phyloP scores from a whole-genome alignment of 2,329 filamentous ascomycete genomes.

The Ilyonectria robusta region DNA sequence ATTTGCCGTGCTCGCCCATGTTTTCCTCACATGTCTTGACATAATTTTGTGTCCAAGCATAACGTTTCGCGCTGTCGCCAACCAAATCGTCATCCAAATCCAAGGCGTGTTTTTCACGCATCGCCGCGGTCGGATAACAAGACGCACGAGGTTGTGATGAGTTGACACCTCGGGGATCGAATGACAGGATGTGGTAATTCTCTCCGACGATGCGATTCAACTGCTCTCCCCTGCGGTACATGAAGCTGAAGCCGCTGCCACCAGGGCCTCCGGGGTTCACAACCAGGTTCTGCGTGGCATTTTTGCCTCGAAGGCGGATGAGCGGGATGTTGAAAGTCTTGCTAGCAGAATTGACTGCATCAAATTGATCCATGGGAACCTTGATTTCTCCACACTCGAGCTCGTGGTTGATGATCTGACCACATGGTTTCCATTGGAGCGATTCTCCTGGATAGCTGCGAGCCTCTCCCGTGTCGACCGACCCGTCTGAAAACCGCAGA shows the following conservation, averaged over 20 bases:
- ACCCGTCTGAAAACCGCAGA: neutral
- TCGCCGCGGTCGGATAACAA: constrained; percentile 57
- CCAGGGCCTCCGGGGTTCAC: constrained; percentile 66
- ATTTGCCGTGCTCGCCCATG: constrained; percentile 60
- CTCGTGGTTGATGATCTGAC: constrained; percentile 51
- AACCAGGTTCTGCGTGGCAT: constrained; percentile 60
- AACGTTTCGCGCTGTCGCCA: constrained; percentile 56
- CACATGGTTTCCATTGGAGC: constrained; percentile 58
- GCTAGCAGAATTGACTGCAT: constrained; percentile 40
- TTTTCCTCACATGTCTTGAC: constrained; percentile 59
- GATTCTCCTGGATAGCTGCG: constrained; percentile 52
- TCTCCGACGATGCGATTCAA: constrained; percentile 57
- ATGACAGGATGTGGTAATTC: constrained; percentile 61
- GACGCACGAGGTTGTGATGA: constrained; percentile 48
- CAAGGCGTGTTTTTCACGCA: constrained; percentile 46
- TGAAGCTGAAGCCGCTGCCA: constrained; percentile 56
- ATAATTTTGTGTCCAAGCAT: constrained; percentile 58
- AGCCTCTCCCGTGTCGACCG: neutral
- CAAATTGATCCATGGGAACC: constrained; percentile 64
- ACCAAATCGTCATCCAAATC: constrained; percentile 46
- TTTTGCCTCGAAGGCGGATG: constrained; percentile 59
- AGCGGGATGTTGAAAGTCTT: constrained; percentile 61
- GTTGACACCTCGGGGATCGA: constrained; percentile 63
- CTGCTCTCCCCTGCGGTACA: constrained; percentile 53
- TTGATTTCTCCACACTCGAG: constrained; percentile 60